phyloP scores from a whole-genome alignment of 306 rosid species.

The Betula pendula region DNA sequence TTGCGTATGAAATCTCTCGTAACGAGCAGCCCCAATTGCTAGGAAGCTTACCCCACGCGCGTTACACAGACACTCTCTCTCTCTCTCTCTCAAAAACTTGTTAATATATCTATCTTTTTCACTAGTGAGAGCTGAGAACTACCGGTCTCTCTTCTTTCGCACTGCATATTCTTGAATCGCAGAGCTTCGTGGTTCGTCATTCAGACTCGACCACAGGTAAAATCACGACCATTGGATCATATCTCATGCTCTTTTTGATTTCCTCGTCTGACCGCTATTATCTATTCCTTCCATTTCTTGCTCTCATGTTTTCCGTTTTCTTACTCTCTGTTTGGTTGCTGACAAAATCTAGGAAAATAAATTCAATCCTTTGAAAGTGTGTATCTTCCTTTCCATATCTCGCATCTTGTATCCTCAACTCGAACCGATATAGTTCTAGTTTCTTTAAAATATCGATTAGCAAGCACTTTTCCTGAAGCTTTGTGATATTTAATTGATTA shows the following conservation, averaged over 20 bases:
- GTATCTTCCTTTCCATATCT: neutral
- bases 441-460: neutral
- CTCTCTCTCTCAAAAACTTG: too few species aligned
- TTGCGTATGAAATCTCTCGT: too few species aligned
- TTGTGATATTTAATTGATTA: neutral
- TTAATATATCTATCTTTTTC: too few species aligned
- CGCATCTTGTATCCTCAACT: neutral
- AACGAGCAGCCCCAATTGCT: too few species aligned
- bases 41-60: too few species aligned
- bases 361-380: neutral
- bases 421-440: neutral
- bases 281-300: neutral
- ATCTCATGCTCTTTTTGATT: neutral
- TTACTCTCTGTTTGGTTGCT: slow-evolving; percentile 4
- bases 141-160: neutral
- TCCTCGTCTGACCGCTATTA: neutral
- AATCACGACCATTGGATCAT: neutral
- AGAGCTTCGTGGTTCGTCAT: neutral
- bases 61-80: too few species aligned
- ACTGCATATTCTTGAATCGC: slow-evolving; percentile 7
- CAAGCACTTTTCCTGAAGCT: neutral
- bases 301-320: neutral
- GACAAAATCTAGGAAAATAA: neutral
- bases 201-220: slow-evolving; percentile 18
- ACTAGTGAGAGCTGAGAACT: too few species aligned